These are phyloP conservation scores for Syzygium grande DNA, from an alignment of 345 rosid species.

Conservation along the genomic window DNA sequence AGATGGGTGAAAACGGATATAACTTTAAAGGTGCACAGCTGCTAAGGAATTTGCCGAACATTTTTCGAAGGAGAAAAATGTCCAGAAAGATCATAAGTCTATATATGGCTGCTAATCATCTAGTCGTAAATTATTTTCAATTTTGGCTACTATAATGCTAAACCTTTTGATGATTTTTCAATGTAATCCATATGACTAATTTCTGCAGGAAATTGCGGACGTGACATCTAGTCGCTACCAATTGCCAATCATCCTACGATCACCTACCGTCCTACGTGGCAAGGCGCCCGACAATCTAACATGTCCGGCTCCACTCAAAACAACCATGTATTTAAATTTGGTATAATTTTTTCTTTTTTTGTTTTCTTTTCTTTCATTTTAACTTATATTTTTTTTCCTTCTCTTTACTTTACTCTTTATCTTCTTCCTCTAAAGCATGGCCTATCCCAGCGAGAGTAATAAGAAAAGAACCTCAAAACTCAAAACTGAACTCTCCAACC, in stretches of 20 bases:
- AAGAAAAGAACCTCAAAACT: background rate
- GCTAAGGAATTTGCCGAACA: background rate
- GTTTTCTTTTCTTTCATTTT: background rate
- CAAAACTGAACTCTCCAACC: background rate
- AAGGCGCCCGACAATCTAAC: fast-evolving
- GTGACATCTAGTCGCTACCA: fast-evolving
- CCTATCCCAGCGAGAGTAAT: background rate
- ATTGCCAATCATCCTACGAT: background rate
- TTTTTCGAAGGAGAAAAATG: background rate
- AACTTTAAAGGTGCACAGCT: background rate
- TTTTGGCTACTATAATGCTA: background rate
- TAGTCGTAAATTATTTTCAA: background rate
- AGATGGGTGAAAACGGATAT: background rate
- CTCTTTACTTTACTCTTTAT: background rate
- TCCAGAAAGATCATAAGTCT: background rate
- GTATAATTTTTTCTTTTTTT: background rate
- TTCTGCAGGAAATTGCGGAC: background rate
- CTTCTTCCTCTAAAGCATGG: background rate
- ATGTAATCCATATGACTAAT: background rate
- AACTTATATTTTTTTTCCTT: background rate
- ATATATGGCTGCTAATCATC: background rate
- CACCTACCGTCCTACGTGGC: fast-evolving
- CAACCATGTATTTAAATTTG: background rate
- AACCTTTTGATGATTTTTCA: no score
- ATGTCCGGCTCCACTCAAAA: no score